Evolutionary conservation across 1,139 yeast species (phyloP).

Genomic region (Yamadazyma taylorii): DNA sequence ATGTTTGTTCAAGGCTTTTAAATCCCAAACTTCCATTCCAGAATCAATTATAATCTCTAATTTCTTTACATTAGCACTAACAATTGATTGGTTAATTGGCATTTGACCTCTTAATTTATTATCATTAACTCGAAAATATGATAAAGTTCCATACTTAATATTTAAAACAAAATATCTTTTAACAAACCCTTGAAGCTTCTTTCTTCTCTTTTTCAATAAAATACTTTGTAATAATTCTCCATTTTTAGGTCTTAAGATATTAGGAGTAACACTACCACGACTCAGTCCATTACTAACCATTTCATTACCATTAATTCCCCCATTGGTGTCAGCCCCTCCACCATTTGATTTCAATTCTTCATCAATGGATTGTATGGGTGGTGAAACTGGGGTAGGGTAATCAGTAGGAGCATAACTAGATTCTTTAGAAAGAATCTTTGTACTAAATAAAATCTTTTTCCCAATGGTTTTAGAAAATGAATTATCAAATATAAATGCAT

Average conservation of each 20-base stretch:
- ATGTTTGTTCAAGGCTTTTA: conserved; percentile 62
- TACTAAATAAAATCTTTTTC: conserved; percentile 74
- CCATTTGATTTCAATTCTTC: conserved; percentile 10
- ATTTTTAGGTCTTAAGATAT: conserved; percentile 41
- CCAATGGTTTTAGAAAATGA: conserved; percentile 84
- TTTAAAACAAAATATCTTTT: conserved; percentile 83
- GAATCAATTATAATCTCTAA: conserved; percentile 82
- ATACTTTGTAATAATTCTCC: conserved; percentile 74
- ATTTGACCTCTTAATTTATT: conserved; percentile 85
- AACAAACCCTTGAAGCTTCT: conserved; percentile 78
- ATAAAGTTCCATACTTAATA: conserved; percentile 76
- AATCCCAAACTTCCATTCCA: conserved; percentile 93
- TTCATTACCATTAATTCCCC: conserved; percentile 7
- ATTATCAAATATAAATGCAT: conserved; percentile 90
- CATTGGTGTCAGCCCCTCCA: no score
- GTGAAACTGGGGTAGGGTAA: conserved; percentile 10
- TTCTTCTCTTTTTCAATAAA: conserved; percentile 72
- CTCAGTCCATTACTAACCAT: neutral
- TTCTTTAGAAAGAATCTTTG: conserved; percentile 36
- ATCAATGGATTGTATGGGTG: conserved; percentile 4
- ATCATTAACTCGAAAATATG: conserved; percentile 71
- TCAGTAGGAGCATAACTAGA: neutral
- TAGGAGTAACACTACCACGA: no score
- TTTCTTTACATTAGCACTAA: conserved; percentile 72
- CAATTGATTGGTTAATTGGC: conserved; percentile 78